Base-by-base conservation (phyloP, 164 flowering plant species). In the Liquidambar formosana region DNA sequence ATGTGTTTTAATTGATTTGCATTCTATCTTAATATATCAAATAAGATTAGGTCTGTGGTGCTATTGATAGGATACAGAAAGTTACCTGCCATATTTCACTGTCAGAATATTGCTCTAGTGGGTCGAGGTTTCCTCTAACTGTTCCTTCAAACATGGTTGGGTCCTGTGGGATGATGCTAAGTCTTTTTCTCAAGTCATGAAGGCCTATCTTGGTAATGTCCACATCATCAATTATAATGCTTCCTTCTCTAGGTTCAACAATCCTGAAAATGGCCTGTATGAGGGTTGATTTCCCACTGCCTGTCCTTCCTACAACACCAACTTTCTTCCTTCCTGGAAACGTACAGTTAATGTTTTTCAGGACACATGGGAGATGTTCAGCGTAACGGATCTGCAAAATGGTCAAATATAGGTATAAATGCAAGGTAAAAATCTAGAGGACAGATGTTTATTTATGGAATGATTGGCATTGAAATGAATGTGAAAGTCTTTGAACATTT, bases 141-240 rank as follows among this genome's bases (percentile, higher is more conserved):
- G 96, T 89, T 66, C 98, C 98, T 67, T 92, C 94, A 68, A 94
- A 94, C 90, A 94, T 71, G 22, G 94, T 80, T 41, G 97, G 97
- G 71, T 94, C 98, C 66, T 94, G 98, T 10, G 98, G 98, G 12
- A 94, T 94, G 79, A 92, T 94, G 79, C 97, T 88, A 26, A 94
- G 88, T 70, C 90, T 86, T 52, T 90, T 78, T 77, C 98, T 86
- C 76, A 92, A 78, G 75, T 94, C 98, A 73, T 94, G 96, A 48
- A 92, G 97, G 59, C 97, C 97, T 45, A 94, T 88, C 76, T 77
- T 84, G 72, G 81, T 77, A 27, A 90, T 89, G 69, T 94, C 94
- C 21, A 90, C 86, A 63, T 67, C 82, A 67, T 94, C 98, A 64
- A 94, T 94, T 43, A 78, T 54, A 64, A 94, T 92, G 75, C 76